These are phyloP conservation scores for Kwoniella heveanensis DNA, from an alignment of 768 basidiomycete genomes.

Conservation along the genomic window DNA sequence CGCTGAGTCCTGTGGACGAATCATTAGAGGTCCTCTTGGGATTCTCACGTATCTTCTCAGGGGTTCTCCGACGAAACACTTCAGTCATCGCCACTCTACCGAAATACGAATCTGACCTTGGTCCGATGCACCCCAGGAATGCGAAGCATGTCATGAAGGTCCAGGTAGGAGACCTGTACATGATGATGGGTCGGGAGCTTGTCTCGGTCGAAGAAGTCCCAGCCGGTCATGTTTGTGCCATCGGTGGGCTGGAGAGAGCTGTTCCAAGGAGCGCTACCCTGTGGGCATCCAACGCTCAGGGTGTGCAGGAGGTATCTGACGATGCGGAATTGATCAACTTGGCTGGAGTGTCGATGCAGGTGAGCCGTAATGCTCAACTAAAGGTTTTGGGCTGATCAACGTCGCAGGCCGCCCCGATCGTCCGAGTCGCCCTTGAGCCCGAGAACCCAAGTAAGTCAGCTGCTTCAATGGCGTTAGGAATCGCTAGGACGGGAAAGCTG, in stretches of 20 bases:
- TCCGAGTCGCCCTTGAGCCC: constrained; percentile 92
- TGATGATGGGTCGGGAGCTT: constrained; percentile 98
- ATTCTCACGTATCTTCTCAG: constrained; percentile 92
- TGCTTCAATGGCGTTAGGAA: background rate
- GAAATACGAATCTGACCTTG: constrained; percentile 71
- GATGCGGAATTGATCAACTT: constrained; percentile 47
- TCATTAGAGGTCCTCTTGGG: constrained; percentile 74
- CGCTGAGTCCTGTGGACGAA: constrained; percentile 20
- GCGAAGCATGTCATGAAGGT: constrained; percentile 64
- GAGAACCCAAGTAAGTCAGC: constrained; percentile 60
- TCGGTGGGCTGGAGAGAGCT: constrained; percentile 82
- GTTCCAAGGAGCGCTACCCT: constrained; percentile 90
- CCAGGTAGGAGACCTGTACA: constrained; percentile 76
- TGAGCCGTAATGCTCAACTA: constrained; percentile 48
- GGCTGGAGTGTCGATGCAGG: constrained; percentile 49
- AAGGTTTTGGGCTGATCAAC: background rate
- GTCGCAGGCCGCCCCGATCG: constrained; percentile 77
- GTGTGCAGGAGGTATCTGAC: constrained; percentile 21
- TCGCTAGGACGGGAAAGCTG: background rate
- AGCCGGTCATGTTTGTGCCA: constrained; percentile 93
- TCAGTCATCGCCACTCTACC: constrained; percentile 76
- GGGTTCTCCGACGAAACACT: constrained; percentile 69
- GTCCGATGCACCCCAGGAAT: constrained; percentile 70
- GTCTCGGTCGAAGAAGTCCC: constrained; percentile 76
- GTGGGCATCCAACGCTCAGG: constrained; percentile 65